phyloP scores from a whole-genome alignment of 495 filamentous ascomycete genomes.

The Talaromyces nanjingensis region DNA sequence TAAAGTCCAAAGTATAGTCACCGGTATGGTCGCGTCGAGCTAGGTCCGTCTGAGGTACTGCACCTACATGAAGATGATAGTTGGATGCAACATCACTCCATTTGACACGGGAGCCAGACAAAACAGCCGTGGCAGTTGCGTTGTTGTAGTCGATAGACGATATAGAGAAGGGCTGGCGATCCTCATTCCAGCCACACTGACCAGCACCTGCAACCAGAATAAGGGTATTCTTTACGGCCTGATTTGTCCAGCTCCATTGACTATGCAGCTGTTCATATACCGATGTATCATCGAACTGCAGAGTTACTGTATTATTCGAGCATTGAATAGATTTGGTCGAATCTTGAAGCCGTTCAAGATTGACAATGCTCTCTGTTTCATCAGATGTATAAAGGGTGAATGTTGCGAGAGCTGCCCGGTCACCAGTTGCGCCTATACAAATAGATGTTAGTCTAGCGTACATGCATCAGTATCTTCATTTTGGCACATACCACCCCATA shows the following conservation, averaged over 20 bases:
- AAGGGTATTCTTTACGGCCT: conserved; percentile 24
- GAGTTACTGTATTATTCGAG: conserved; percentile 18
- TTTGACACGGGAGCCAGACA: conserved; percentile 17
- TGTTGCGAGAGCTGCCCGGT: conserved; percentile 21
- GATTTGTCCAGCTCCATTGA: conserved; percentile 36
- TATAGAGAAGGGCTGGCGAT: conserved; percentile 26
- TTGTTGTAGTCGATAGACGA: conserved; percentile 25
- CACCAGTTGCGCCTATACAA: neutral
- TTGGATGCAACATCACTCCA: conserved; percentile 26
- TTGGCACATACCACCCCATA: conserved; percentile 18
- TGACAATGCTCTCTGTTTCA: conserved; percentile 26
- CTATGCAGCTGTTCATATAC: conserved; percentile 23
- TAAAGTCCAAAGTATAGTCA: conserved; percentile 21
- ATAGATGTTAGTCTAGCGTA: conserved; percentile 4
- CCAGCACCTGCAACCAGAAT: conserved; percentile 29
- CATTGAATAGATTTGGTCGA: conserved; percentile 25
- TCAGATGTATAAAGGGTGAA: conserved; percentile 26
- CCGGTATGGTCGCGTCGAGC: conserved; percentile 21
- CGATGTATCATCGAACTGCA: conserved; percentile 22
- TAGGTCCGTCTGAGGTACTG: conserved; percentile 9
- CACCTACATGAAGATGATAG: conserved; percentile 28
- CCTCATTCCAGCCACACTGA: conserved; percentile 28
- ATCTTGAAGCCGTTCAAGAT: conserved; percentile 27
- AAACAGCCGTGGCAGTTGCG: conserved; percentile 16
- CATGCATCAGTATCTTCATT: neutral